A percentile compares a stretch with the other conserved stretches of the same genome.
Evolutionary conservation across 768 basidiomycete species (phyloP).

Genomic region (Mycena haematopus): DNA sequence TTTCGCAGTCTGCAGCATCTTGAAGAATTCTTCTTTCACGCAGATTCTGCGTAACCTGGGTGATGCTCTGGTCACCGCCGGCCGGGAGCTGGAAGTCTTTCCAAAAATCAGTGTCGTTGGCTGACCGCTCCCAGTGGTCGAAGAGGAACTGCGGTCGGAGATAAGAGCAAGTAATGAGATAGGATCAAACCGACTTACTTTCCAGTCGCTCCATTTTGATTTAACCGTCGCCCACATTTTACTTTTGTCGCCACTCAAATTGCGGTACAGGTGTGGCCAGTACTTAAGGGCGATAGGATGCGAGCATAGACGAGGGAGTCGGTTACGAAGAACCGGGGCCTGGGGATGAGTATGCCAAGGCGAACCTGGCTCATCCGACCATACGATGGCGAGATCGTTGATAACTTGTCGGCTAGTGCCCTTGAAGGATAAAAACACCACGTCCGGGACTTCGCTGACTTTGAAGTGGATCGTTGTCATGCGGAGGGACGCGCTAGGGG

Average conservation of each 20-base stretch:
- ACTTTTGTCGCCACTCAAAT: too few species aligned
- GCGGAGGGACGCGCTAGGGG: not conserved
- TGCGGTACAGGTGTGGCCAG: not conserved
- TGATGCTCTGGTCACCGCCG: not conserved
- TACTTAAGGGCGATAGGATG: not conserved
- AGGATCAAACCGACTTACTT: not conserved
- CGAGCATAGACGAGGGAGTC: not conserved
- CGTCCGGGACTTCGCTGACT: not conserved
- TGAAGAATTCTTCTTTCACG: not conserved
- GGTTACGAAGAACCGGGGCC: not conserved
- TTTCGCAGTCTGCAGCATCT: not conserved
- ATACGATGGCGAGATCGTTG: not conserved
- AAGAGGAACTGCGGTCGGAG: not conserved
- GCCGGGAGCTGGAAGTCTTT: not conserved
- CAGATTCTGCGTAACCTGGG: not conserved
- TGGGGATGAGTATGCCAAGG: not conserved
- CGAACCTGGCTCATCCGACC: not conserved
- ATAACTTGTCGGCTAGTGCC: not conserved
- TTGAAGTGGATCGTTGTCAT: not conserved
- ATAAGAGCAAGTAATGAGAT: not conserved
- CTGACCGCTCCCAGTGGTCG: not conserved
- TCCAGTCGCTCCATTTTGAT: not conserved
- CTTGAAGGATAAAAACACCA: not conserved
- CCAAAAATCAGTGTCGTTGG: not conserved
- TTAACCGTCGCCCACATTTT: not conserved